Evolutionary conservation across 345 rosid genomes (phyloP).

Genomic region (Syzygium oleosum): DNA sequence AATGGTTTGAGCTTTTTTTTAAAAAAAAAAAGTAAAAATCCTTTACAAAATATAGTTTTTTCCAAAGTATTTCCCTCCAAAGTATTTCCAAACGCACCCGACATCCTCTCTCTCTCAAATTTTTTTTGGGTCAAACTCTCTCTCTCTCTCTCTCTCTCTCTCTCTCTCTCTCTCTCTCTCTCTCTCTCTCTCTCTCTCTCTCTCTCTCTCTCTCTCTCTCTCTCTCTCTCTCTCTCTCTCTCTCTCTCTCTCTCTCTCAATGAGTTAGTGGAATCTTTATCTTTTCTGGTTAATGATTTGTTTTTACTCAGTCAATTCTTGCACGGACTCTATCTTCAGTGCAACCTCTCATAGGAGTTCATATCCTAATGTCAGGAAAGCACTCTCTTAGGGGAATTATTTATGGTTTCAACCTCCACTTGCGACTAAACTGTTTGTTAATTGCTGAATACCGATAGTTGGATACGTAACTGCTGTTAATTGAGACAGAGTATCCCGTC

Average conservation of each 20-base stretch:
- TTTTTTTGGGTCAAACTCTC: no score
- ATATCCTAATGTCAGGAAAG: neutral
- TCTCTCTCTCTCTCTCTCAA: neutral
- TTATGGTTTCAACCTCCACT: neutral
- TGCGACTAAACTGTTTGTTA: neutral
- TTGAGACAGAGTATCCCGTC: neutral
- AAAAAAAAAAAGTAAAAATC: no score
- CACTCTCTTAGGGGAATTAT: neutral
- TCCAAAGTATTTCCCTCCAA: no score
- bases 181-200: no score
- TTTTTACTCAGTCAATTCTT: neutral
- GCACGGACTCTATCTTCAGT: neutral
- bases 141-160: no score
- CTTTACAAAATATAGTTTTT: no score
- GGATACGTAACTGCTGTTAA: neutral
- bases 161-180: no score
- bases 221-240: neutral
- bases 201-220: no score
- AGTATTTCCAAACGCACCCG: no score
- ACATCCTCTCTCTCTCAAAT: no score
- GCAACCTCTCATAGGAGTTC: neutral
- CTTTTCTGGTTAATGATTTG: neutral
- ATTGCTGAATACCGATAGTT: neutral
- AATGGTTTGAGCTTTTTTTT: no score
- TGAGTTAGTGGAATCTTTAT: neutral